Evolutionary conservation across 2,329 filamentous ascomycete genomes (phyloP).

Genomic region (Alternaria tenuissima): DNA sequence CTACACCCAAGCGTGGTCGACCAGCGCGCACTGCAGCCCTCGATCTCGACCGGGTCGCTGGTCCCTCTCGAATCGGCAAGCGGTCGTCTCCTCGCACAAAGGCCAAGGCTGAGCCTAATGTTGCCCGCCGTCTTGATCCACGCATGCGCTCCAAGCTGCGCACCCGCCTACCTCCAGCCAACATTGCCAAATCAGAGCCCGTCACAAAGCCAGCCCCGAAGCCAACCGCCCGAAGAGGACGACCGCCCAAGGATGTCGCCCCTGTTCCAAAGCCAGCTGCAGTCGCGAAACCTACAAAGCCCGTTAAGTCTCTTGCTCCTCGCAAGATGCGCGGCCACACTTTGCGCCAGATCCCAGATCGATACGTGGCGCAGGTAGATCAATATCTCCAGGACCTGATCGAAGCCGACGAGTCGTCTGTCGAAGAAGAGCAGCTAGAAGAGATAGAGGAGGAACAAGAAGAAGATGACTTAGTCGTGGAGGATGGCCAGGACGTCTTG

Average conservation of each 20-base stretch:
- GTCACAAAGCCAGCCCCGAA: slow-evolving; percentile 12
- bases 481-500: not conserved
- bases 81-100: slow-evolving; percentile 20
- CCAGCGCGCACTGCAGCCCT: slow-evolving; percentile 18
- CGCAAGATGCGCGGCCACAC: slow-evolving; percentile 41
- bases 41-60: slow-evolving; percentile 26
- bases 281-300: slow-evolving; percentile 15
- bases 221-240: slow-evolving; percentile 20
- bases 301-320: slow-evolving; percentile 18
- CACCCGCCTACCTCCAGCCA: slow-evolving; percentile 25
- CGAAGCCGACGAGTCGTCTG: not conserved
- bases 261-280: slow-evolving; percentile 20
- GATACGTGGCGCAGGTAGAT: slow-evolving; percentile 18
- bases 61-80: slow-evolving; percentile 35
- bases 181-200: slow-evolving; percentile 8
- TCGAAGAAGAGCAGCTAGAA: not conserved
- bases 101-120: slow-evolving; percentile 8
- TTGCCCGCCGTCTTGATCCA: slow-evolving; percentile 26
- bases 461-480: not conserved
- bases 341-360: slow-evolving; percentile 38
- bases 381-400: slow-evolving; percentile 9
- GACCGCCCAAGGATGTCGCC: slow-evolving; percentile 26
- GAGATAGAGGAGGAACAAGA: not conserved
- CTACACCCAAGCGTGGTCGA: slow-evolving; percentile 25
- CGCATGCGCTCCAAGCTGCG: slow-evolving; percentile 32